A percentile compares a stretch with the other conserved stretches of the same genome.
phyloP scores from a whole-genome alignment of 176 grass and related monocot genomes.

The Ananas comosus region DNA sequence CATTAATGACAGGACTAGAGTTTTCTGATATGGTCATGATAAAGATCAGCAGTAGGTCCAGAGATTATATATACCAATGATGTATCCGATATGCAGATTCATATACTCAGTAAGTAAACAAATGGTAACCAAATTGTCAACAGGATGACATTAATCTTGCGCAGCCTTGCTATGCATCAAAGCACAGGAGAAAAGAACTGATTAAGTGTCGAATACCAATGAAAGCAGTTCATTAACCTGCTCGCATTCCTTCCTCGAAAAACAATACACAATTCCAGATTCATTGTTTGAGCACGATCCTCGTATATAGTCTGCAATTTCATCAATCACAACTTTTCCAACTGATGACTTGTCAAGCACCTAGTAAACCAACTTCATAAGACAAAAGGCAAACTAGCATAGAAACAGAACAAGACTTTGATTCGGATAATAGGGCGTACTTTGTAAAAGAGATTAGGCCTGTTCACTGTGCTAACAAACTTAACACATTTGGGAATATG shows the following conservation, averaged over 20 bases:
- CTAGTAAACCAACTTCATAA: slow-evolving; percentile 27
- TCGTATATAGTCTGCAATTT: slow-evolving; percentile 72
- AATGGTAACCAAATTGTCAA: no score
- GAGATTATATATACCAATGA: no score
- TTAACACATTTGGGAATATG: slow-evolving; percentile 78
- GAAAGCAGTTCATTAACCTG: slow-evolving; percentile 48
- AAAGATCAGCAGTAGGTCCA: no score
- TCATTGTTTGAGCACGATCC: slow-evolving; percentile 75
- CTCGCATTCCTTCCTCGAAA: slow-evolving; percentile 87
- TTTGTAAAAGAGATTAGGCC: slow-evolving; percentile 89
- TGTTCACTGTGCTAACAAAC: slow-evolving; percentile 87
- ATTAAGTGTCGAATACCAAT: slow-evolving; percentile 13
- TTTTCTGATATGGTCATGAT: no score
- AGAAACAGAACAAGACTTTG: background rate
- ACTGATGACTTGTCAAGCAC: slow-evolving; percentile 74
- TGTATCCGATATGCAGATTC: background rate
- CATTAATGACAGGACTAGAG: no score
- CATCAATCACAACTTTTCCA: slow-evolving; percentile 76
- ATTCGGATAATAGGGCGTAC: slow-evolving; percentile 21
- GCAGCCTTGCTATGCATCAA: background rate
- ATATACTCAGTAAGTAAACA: no score
- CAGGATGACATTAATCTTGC: background rate
- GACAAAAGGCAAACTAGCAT: background rate
- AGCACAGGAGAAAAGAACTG: background rate
- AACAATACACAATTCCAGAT: slow-evolving; percentile 93